phyloP scores from a whole-genome alignment of 768 basidiomycete genomes.

The Nidularia sp. region DNA sequence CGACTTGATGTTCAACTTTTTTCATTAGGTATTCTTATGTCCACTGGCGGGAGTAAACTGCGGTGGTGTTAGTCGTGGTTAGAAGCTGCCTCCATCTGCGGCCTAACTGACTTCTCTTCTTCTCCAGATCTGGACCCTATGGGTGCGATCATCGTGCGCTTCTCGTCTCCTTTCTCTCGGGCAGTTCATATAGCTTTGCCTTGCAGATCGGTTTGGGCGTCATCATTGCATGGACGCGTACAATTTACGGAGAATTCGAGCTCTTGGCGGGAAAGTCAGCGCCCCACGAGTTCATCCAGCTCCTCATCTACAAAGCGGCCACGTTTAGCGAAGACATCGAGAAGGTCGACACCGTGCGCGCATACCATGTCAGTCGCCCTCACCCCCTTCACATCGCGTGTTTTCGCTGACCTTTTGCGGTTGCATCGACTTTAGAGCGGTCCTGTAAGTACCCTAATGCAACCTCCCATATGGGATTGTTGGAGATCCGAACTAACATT shows the following conservation, averaged over 20 bases:
- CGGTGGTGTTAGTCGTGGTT: constrained; percentile 67
- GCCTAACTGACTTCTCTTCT: neutral
- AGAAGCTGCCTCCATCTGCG: constrained; percentile 3
- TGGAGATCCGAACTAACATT: neutral
- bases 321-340: constrained; percentile 87
- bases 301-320: constrained; percentile 88
- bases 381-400: constrained; percentile 1
- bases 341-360: constrained; percentile 87
- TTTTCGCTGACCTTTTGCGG: constrained; percentile 3
- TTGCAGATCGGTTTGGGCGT: constrained; percentile 74
- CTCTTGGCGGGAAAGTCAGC: constrained; percentile 91
- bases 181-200: neutral
- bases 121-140: constrained; percentile 66
- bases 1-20: neutral
- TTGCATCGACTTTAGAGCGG: constrained; percentile 48
- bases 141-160: constrained; percentile 69
- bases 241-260: constrained; percentile 78
- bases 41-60: constrained; percentile 74
- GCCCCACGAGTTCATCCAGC: constrained; percentile 84
- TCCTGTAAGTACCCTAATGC: constrained; percentile 41
- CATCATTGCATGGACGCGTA: constrained; percentile 71
- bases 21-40: constrained; percentile 73
- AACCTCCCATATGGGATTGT: neutral
- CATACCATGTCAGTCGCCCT: constrained; percentile 70
- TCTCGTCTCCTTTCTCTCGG: constrained; percentile 1